These are phyloP conservation scores for Diddensiella transvaalensis DNA, from an alignment of 805 yeast species.

Conservation along the genomic window DNA sequence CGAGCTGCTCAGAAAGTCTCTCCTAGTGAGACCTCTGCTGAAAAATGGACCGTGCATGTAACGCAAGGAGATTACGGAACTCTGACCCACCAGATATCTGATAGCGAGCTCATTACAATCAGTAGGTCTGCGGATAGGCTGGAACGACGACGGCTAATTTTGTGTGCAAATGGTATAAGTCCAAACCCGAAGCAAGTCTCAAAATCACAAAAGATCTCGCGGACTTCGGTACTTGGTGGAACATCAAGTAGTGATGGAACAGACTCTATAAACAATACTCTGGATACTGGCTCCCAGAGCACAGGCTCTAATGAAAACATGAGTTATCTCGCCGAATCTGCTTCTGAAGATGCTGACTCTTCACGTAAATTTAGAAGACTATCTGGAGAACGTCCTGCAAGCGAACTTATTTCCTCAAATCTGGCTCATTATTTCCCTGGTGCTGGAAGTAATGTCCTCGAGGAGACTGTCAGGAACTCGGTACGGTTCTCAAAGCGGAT, in stretches of 20 bases:
- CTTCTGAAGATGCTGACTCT: slow-evolving; percentile 12
- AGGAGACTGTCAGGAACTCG: slow-evolving; percentile 78
- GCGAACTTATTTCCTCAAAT: slow-evolving; percentile 85
- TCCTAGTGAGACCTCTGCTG: slow-evolving; percentile 23
- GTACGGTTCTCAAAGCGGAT: slow-evolving; percentile 71
- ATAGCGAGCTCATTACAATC: slow-evolving; percentile 75
- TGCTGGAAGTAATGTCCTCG: slow-evolving; percentile 64
- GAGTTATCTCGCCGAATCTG: slow-evolving; percentile 10
- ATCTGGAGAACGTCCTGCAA: slow-evolving; percentile 84
- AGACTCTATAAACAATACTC: background rate
- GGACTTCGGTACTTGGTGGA: slow-evolving; percentile 14
- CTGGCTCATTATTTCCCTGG: slow-evolving; percentile 90
- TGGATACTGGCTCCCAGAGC: background rate
- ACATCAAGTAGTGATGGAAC: background rate
- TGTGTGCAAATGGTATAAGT: slow-evolving; percentile 59
- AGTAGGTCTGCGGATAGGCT: slow-evolving; percentile 71
- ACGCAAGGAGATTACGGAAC: slow-evolving; percentile 52
- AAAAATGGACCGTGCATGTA: slow-evolving; percentile 45
- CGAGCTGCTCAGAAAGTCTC: slow-evolving; percentile 56
- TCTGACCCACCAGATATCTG: slow-evolving; percentile 51
- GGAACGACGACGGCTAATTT: slow-evolving; percentile 66
- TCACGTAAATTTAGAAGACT: slow-evolving; percentile 9
- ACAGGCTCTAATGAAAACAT: slow-evolving; percentile 7
- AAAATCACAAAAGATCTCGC: slow-evolving; percentile 26
- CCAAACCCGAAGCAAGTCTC: slow-evolving; percentile 44